Evolutionary conservation across 805 yeast genomes (phyloP).

Genomic region (Kuraishia ogatae): DNA sequence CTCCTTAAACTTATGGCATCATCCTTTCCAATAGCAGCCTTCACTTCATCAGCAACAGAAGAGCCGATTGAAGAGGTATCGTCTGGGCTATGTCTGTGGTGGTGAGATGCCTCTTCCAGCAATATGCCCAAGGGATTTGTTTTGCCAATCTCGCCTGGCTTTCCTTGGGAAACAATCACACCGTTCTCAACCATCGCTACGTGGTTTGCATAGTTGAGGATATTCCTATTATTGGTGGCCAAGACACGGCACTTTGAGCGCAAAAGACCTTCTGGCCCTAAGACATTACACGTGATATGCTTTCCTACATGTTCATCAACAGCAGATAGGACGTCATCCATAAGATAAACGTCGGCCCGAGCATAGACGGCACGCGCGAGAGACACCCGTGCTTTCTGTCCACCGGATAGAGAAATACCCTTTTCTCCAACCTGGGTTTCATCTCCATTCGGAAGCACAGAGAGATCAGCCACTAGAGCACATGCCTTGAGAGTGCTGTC

Average conservation of each 20-base stretch:
- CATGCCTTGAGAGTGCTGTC: constrained; percentile 77
- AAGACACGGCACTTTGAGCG: constrained; percentile 66
- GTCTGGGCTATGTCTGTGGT: constrained; percentile 17
- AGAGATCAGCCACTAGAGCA: constrained; percentile 71
- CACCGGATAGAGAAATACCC: constrained; percentile 91
- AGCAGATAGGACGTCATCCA: constrained; percentile 90
- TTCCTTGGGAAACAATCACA: constrained; percentile 55
- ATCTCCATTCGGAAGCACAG: constrained; percentile 76
- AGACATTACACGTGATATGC: constrained; percentile 72
- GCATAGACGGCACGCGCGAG: constrained; percentile 92
- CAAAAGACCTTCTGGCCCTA: constrained; percentile 77
- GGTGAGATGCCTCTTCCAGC: constrained; percentile 55
- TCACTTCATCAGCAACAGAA: constrained; percentile 19
- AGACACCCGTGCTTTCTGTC: constrained; percentile 89
- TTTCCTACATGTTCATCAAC: constrained; percentile 94
- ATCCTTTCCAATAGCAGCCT: constrained; percentile 14
- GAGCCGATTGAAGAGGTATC: constrained; percentile 11
- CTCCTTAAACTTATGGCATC: constrained; percentile 35
- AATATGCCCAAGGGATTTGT: constrained; percentile 43
- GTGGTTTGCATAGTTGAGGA: constrained; percentile 63
- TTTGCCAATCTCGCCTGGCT: constrained; percentile 41
- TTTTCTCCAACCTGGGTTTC: constrained; percentile 89
- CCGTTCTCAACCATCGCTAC: constrained; percentile 68
- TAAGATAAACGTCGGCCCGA: constrained; percentile 76
- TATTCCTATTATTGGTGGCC: constrained; percentile 83